phyloP scores from a whole-genome alignment of 2,329 filamentous ascomycete species.

The Colletotrichum graminicola region DNA sequence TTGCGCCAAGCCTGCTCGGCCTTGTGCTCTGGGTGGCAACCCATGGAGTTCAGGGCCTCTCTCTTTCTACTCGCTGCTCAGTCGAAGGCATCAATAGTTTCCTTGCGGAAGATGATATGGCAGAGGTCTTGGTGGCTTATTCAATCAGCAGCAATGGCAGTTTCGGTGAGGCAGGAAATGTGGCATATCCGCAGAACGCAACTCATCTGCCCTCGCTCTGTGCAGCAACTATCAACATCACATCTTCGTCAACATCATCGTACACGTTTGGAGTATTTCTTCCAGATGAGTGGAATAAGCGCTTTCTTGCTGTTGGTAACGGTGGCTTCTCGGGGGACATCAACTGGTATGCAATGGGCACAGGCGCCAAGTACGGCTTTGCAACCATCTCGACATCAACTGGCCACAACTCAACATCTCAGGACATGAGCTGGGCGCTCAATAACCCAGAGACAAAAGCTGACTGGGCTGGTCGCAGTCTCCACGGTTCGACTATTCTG shows the following conservation, averaged over 20 bases:
- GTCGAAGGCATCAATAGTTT: background rate
- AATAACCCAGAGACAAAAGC: constrained; percentile 50
- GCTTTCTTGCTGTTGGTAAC: constrained; percentile 51
- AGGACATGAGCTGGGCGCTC: constrained; percentile 54
- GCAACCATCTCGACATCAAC: constrained; percentile 58
- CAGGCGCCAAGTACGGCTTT: constrained; percentile 57
- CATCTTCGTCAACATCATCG: constrained; percentile 43
- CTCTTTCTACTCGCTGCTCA: constrained; percentile 3
- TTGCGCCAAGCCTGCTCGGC: background rate
- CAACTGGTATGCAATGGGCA: constrained; percentile 35
- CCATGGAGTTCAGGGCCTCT: background rate
- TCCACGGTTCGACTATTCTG: constrained; percentile 63
- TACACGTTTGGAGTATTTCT: constrained; percentile 52
- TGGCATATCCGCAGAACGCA: constrained; percentile 46
- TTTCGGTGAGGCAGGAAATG: constrained; percentile 45
- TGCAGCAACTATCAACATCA: constrained; percentile 49
- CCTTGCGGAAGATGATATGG: background rate
- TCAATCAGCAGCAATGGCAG: constrained; percentile 16
- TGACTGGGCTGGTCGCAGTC: constrained; percentile 56
- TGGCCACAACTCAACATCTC: constrained; percentile 53
- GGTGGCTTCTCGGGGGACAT: constrained; percentile 43
- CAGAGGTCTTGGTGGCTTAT: constrained; percentile 11
- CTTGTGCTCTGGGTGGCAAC: constrained; percentile 6
- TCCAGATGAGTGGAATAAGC: constrained; percentile 49
- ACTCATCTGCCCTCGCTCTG: constrained; percentile 51